phyloP scores from a whole-genome alignment of 2,329 filamentous ascomycete species.

The Colletotrichum higginsianum region DNA sequence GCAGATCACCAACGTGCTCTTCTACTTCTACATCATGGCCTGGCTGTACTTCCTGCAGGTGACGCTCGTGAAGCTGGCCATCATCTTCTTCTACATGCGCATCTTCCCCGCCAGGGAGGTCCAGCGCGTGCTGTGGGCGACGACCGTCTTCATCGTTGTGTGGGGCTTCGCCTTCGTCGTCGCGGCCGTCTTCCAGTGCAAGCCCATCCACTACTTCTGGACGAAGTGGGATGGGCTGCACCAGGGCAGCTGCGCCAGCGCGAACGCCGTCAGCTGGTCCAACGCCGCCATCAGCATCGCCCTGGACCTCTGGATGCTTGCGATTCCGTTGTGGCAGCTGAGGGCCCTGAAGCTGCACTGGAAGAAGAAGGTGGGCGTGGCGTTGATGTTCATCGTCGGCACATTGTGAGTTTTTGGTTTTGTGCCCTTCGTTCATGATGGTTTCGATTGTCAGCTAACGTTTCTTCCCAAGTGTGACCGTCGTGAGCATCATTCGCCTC shows the following conservation, averaged over 20 bases:
- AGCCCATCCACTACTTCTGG: constrained; percentile 65
- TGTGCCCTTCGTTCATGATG: too few relatives aligned
- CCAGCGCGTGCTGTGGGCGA: constrained; percentile 55
- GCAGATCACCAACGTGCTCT: constrained; percentile 57
- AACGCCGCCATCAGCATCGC: constrained; percentile 64
- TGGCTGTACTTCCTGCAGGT: constrained; percentile 60
- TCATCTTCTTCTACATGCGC: constrained; percentile 66
- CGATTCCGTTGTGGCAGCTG: constrained; percentile 60
- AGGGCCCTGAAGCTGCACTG: constrained; percentile 55
- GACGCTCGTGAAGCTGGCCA: constrained; percentile 60
- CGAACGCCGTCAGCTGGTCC: constrained; percentile 61
- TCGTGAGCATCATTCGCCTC: constrained; percentile 50
- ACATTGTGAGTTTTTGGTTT: constrained; percentile 52
- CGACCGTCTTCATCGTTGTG: constrained; percentile 52
- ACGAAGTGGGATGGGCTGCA: constrained; percentile 63
- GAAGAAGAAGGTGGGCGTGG: constrained; percentile 61
- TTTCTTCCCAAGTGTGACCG: constrained; percentile 43
- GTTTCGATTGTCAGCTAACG: constrained; percentile 15
- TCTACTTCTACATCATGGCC: constrained; percentile 56
- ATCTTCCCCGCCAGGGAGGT: constrained; percentile 60
- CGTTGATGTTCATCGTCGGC: constrained; percentile 62
- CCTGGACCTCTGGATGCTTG: constrained; percentile 64
- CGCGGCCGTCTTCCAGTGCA: constrained; percentile 61
- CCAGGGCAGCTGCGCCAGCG: constrained; percentile 60
- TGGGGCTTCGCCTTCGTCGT: constrained; percentile 57